Base-by-base conservation (phyloP, 108 stramenopile species). In the Poteriospumella lacustris region DNA sequence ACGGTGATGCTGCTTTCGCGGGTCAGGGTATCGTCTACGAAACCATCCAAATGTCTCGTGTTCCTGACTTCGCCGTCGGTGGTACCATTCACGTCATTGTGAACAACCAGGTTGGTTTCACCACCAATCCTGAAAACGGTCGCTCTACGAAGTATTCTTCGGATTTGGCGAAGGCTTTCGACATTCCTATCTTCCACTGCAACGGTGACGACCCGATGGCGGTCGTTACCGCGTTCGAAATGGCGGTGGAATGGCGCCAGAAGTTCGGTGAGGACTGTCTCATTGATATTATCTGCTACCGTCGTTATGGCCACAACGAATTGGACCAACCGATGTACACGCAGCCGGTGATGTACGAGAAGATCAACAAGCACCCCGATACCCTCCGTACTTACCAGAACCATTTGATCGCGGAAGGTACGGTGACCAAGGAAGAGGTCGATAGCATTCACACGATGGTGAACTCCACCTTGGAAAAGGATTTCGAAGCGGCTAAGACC, bases 101-200 rank as follows among this genome's bases (percentile, higher is more conserved):
- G 42, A 97, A 99, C 88, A 99, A 99, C 82, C 98, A 99, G 86
- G 84, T 99, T 84, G 98, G 98, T 24, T 99, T 97, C 89, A 99
- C 98, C 19, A 96, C 96, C 38, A 93, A 96, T 82, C 95, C 98
- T 38, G 84, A 89, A 76, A 87, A 97, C 84, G 91, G 91, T 75
- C 92, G 96, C 24, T 94, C 93, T 5, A 97, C 98, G 24, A 91
- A 89, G 0, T 97, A 99, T 87, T 92, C 92, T 68, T 91, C 93
- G n/a, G 98, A 99, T 87, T 79, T 97, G 42, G 98, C 95, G 15
- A 97, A 96, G 85, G 95, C 96, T 26, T 97, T 99, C 83, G 92
- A 91, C 79, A 89, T 90, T 68, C 98, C 98, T n/a, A 96, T 99
- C 79, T 96, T 99, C 85, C 98, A 97, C 88, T 96, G 95, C 82